phyloP scores from a whole-genome alignment of 371 early-diverging fungal species.

The Dinochytrium kinnereticum region DNA sequence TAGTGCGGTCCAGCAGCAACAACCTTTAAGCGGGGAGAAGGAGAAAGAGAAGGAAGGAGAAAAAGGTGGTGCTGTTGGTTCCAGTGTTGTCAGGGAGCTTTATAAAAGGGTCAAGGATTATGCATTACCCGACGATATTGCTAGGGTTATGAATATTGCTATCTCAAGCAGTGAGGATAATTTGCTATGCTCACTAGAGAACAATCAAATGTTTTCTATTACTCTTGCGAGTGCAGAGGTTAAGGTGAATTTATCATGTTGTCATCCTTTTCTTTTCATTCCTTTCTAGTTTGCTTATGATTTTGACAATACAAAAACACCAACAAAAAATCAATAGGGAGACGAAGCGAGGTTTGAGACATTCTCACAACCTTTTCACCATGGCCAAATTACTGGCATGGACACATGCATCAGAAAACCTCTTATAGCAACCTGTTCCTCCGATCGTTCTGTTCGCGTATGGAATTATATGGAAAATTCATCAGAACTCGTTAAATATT shows the following conservation, averaged over 20 bases:
- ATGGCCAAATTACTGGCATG: slow-evolving; percentile 58
- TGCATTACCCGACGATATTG: slow-evolving; percentile 38
- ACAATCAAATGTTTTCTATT: slow-evolving; percentile 45
- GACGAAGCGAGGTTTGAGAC: slow-evolving; percentile 53
- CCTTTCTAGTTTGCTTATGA: neutral
- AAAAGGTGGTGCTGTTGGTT: neutral
- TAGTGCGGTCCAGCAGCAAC: neutral
- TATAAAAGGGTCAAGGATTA: slow-evolving; percentile 47
- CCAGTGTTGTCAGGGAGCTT: too few relatives aligned
- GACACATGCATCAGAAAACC: slow-evolving; percentile 64
- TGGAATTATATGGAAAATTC: slow-evolving; percentile 63
- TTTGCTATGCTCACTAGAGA: slow-evolving; percentile 45
- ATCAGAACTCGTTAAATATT: slow-evolving; percentile 59
- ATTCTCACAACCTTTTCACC: slow-evolving; percentile 57
- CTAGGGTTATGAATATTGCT: slow-evolving; percentile 48
- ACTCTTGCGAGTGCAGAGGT: slow-evolving; percentile 47
- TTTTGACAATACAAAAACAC: too few relatives aligned
- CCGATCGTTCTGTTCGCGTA: slow-evolving; percentile 59
- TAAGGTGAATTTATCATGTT: slow-evolving; percentile 35
- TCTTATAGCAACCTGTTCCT: slow-evolving; percentile 57
- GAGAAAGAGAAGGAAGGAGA: neutral
- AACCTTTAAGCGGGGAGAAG: slow-evolving; percentile 9
- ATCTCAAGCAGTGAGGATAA: slow-evolving; percentile 53
- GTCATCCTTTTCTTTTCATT: neutral
- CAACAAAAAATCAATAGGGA: slow-evolving; percentile 30